These are phyloP conservation scores for Aspergillus udagawae DNA, from an alignment of 2,329 filamentous ascomycete species.

Conservation along the genomic window DNA sequence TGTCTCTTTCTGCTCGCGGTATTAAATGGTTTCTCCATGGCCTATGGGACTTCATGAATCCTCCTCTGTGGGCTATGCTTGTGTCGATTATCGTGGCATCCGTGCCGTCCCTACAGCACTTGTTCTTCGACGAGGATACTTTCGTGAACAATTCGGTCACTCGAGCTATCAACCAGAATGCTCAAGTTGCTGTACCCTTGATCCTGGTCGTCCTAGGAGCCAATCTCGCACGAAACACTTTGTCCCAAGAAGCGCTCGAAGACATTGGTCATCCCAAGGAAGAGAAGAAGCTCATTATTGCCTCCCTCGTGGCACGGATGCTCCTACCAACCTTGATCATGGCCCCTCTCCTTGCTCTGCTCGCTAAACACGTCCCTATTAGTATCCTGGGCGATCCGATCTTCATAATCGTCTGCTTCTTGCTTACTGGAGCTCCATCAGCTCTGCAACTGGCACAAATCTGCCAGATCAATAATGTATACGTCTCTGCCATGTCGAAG, in stretches of 20 bases:
- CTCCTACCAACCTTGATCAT: slow-evolving; percentile 85
- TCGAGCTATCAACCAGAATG: slow-evolving; percentile 77
- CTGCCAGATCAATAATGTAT: slow-evolving; percentile 96
- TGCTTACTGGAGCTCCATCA: slow-evolving; percentile 88
- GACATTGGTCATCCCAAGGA: slow-evolving; percentile 67
- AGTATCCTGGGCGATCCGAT: slow-evolving; percentile 97
- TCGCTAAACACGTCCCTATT: slow-evolving; percentile 85
- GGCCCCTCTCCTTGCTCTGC: slow-evolving; percentile 80
- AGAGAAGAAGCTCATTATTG: slow-evolving; percentile 75
- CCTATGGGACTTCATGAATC: slow-evolving; percentile 94
- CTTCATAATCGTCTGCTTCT: slow-evolving; percentile 95
- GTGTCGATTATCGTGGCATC: slow-evolving; percentile 86
- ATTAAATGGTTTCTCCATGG: slow-evolving; percentile 57
- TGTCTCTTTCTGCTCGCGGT: slow-evolving; percentile 42
- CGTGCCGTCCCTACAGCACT: slow-evolving; percentile 71
- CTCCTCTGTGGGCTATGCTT: slow-evolving; percentile 95
- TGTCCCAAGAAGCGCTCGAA: slow-evolving; percentile 61
- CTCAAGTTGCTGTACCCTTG: slow-evolving; percentile 86
- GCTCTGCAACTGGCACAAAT: slow-evolving; percentile 95
- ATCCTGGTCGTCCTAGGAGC: slow-evolving; percentile 94
- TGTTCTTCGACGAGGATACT: slow-evolving; percentile 85
- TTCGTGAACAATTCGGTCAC: slow-evolving; percentile 93
- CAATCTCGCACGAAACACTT: slow-evolving; percentile 87
- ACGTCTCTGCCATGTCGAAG: slow-evolving; percentile 88
- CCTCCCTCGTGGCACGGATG: slow-evolving; percentile 86